Conservation (phyloP, 2,329 filamentous ascomycete genomes). For the Lachnellula cervina region DNA sequence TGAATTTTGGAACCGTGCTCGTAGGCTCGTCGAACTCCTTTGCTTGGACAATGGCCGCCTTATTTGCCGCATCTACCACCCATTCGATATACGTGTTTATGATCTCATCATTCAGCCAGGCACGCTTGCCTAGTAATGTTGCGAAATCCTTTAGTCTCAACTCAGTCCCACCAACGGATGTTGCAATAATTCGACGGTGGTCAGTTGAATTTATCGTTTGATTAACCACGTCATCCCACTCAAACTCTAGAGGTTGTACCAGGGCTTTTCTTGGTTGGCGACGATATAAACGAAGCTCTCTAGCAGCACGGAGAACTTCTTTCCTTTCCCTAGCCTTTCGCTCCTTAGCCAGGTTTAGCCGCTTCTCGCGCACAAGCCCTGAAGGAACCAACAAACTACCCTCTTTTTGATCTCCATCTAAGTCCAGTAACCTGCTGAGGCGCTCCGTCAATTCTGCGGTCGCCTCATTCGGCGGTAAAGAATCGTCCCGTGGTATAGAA, state of each 20-base stretch:
- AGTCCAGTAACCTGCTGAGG: conserved; percentile 1
- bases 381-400: conserved; percentile 4
- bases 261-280: conserved; percentile 20
- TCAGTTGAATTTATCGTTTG: conserved; percentile 25
- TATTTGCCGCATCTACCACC: conserved; percentile 56
- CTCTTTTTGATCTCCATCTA: background rate
- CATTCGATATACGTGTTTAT: conserved; percentile 63
- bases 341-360: conserved; percentile 6
- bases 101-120: conserved; percentile 74
- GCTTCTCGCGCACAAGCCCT: conserved; percentile 5
- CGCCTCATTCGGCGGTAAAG: too few species aligned
- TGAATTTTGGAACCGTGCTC: conserved; percentile 53
- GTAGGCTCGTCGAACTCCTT: conserved; percentile 26
- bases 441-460: background rate
- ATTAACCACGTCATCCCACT: conserved; percentile 37
- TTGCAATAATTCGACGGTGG: conserved; percentile 36
- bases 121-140: conserved; percentile 50
- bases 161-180: conserved; percentile 45
- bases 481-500: background rate
- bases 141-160: conserved; percentile 56
- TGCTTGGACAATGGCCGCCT: conserved; percentile 42
- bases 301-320: conserved; percentile 17
- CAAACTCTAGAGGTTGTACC: conserved; percentile 29
- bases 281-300: conserved; percentile 23
- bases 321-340: conserved; percentile 14